A percentile compares a stretch with the other conserved stretches of the same genome.
These are phyloP conservation scores for Candida sanyiensis DNA, from an alignment of 805 yeast genomes.

Conservation along the genomic window DNA sequence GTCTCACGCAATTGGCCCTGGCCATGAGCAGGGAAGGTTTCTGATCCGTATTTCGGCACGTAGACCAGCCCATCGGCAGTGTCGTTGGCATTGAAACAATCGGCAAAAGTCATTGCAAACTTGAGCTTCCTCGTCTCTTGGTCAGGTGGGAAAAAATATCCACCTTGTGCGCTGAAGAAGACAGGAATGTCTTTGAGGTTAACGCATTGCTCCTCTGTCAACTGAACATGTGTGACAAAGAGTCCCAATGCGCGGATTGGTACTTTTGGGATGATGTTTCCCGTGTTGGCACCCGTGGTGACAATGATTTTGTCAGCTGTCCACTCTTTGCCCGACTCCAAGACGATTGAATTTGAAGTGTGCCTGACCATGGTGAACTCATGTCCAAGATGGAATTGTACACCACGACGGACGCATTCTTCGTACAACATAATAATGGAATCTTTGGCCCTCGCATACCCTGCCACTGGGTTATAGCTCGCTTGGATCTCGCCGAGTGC, in stretches of 20 bases:
- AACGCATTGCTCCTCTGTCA: slow-evolving; percentile 31
- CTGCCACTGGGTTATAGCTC: slow-evolving; percentile 37
- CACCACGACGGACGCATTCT: slow-evolving; percentile 29
- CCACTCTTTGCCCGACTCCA: slow-evolving; percentile 7
- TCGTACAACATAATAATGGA: slow-evolving; percentile 30
- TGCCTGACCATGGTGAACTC: slow-evolving; percentile 24
- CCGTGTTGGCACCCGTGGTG: slow-evolving; percentile 35
- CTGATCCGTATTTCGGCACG: slow-evolving; percentile 30
- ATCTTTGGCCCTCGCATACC: slow-evolving; percentile 38
- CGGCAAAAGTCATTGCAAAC: slow-evolving; percentile 29
- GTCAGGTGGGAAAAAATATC: slow-evolving; percentile 46
- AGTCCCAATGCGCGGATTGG: slow-evolving; percentile 35
- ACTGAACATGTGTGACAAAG: slow-evolving; percentile 33
- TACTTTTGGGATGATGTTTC: slow-evolving; percentile 26
- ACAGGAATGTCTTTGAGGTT: slow-evolving; percentile 35
- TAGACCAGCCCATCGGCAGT: slow-evolving; percentile 25
- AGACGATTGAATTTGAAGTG: slow-evolving; percentile 15
- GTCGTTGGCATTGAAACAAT: slow-evolving; percentile 24
- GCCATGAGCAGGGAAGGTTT: slow-evolving; percentile 32
- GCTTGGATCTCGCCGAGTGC: slow-evolving; percentile 24
- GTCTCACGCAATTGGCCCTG: slow-evolving; percentile 25
- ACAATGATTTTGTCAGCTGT: slow-evolving; percentile 33
- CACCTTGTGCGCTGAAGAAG: slow-evolving; percentile 37
- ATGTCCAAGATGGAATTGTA: slow-evolving; percentile 30
- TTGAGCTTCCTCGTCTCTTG: slow-evolving; percentile 31